Percentiles rank a stretch among this genome's conserved stretches.
These are phyloP conservation scores for Schoenoplectus tabernaemontani DNA, from an alignment of 202 grass and related monocot species.

Conservation along the genomic window DNA sequence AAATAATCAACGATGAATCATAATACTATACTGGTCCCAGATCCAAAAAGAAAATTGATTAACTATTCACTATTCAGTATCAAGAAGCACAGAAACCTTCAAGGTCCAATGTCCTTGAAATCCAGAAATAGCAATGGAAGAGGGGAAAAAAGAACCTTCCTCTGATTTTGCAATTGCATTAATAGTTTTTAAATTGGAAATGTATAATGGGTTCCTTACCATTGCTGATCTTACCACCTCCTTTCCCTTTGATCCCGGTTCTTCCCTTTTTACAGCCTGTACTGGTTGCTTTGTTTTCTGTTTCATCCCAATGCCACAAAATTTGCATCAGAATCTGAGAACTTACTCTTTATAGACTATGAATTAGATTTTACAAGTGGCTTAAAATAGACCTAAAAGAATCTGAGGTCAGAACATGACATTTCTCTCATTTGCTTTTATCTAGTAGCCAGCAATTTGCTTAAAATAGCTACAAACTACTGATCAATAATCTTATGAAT, in stretches of 20 bases:
- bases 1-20: not conserved
- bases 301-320: conserved; percentile 13
- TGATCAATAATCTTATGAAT: too few species aligned
- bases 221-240: not conserved
- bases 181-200: conserved; percentile 12
- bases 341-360: not conserved
- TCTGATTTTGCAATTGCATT: conserved; percentile 15
- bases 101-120: not conserved
- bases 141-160: conserved; percentile 13
- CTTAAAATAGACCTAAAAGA: conserved; percentile 8
- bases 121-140: not conserved
- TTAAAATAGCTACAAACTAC: conserved; percentile 15
- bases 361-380: conserved; percentile 1
- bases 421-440: conserved; percentile 5
- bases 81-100: not conserved
- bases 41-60: not conserved
- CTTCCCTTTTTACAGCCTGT: not conserved
- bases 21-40: not conserved
- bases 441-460: not conserved
- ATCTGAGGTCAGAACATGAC: not conserved
- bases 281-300: conserved; percentile 18
- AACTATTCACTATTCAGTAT: not conserved
- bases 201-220: not conserved
- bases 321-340: not conserved
- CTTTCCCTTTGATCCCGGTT: not conserved